These are phyloP conservation scores for Adansonia rubrostipa DNA, from an alignment of 441 rosid species.

Conservation along the genomic window DNA sequence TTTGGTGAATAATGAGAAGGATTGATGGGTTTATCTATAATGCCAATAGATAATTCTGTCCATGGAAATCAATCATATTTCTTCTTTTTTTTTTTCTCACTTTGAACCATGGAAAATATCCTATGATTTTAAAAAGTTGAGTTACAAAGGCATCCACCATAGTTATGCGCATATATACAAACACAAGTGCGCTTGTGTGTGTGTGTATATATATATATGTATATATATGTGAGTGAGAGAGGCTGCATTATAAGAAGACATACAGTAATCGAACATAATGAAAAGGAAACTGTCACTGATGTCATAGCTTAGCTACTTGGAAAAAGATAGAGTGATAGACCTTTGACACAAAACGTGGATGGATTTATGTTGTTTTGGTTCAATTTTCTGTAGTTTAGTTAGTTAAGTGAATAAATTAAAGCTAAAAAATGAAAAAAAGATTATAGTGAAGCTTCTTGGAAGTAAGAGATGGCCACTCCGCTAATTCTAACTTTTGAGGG, in stretches of 20 bases:
- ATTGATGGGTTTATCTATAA: background rate
- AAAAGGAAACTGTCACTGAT: slow-evolving; percentile 1
- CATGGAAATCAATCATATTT: background rate
- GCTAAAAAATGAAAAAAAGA: background rate
- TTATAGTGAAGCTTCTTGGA: slow-evolving; percentile 7
- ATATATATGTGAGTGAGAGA: background rate
- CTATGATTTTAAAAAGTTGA: background rate
- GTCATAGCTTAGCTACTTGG: slow-evolving; percentile 11
- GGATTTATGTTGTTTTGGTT: background rate
- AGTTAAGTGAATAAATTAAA: background rate
- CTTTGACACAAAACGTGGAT: slow-evolving; percentile 12
- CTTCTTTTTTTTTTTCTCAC: background rate
- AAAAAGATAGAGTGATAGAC: background rate
- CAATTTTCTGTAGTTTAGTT: background rate
- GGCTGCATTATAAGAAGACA: background rate
- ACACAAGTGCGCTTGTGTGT: background rate
- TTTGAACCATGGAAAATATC: slow-evolving; percentile 9
- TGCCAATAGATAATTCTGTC: background rate
- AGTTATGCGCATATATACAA: background rate
- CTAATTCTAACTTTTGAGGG: slow-evolving; percentile 18
- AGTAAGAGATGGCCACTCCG: slow-evolving; percentile 13
- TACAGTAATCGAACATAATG: background rate
- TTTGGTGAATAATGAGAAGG: background rate
- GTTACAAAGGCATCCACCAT: background rate
- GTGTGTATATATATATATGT: no score